These are phyloP conservation scores for Capsella bursapastoris DNA, from an alignment of 345 rosid species.

Conservation along the genomic window DNA sequence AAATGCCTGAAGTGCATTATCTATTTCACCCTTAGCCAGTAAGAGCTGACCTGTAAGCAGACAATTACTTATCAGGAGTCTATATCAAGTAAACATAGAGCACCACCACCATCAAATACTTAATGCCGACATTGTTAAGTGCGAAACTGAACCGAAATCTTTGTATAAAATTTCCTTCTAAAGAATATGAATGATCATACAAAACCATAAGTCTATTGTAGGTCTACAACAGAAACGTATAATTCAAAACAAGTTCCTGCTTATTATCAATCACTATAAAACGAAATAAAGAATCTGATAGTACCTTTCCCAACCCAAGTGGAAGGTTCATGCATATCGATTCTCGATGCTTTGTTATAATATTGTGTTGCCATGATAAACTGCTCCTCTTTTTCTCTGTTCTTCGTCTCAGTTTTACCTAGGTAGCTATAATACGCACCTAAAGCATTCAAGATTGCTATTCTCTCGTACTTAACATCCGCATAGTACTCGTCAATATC, in stretches of 20 bases:
- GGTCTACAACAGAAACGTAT: slow-evolving; percentile 11
- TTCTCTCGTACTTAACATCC: slow-evolving; percentile 93
- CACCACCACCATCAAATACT: neutral
- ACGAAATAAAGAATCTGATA: slow-evolving; percentile 6
- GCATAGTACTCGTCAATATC: slow-evolving; percentile 98
- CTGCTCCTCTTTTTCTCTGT: slow-evolving; percentile 90
- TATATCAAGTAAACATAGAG: slow-evolving; percentile 30
- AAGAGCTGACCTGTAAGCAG: slow-evolving; percentile 82
- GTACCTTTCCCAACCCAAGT: slow-evolving; percentile 99
- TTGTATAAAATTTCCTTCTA: neutral
- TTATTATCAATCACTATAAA: neutral
- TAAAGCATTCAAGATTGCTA: slow-evolving; percentile 90
- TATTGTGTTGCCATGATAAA: slow-evolving; percentile 83
- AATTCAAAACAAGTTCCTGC: neutral
- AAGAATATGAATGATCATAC: slow-evolving; percentile 5
- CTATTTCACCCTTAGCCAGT: slow-evolving; percentile 92
- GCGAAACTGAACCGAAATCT: neutral
- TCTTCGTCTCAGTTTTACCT: slow-evolving; percentile 88
- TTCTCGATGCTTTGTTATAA: slow-evolving; percentile 92
- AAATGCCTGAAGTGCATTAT: slow-evolving; percentile 90
- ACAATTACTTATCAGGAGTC: slow-evolving; percentile 22
- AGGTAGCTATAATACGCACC: slow-evolving; percentile 95
- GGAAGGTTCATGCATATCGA: slow-evolving; percentile 97
- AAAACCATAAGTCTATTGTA: neutral
- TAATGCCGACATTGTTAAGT: neutral